A percentile compares a stretch with the other conserved stretches of the same genome.
Evolutionary conservation across 1,139 yeast genomes (phyloP).

Genomic region (Suhomyces guaymorum): DNA sequence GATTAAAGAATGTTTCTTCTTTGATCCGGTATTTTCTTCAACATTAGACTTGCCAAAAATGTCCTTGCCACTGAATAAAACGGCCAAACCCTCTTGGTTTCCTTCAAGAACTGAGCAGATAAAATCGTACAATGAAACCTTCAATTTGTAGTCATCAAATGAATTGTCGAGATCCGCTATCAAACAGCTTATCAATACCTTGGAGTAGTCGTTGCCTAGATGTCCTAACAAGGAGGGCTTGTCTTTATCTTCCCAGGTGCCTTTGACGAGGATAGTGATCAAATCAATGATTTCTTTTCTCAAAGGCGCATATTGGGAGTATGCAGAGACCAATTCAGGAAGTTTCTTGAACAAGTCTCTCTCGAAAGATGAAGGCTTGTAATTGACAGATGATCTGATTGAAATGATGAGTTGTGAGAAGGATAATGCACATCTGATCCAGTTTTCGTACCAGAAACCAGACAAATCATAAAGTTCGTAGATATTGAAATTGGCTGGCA

Average conservation of each 20-base stretch:
- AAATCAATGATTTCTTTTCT: slow-evolving; percentile 57
- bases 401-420: slow-evolving; percentile 50
- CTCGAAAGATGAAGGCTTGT: slow-evolving; percentile 67
- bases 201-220: slow-evolving; percentile 65
- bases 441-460: slow-evolving; percentile 43
- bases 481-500: slow-evolving; percentile 38
- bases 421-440: slow-evolving; percentile 45
- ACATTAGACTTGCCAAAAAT: slow-evolving; percentile 35
- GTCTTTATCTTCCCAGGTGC: slow-evolving; percentile 54
- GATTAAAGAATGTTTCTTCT: slow-evolving; percentile 46
- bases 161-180: slow-evolving; percentile 61
- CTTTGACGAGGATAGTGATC: slow-evolving; percentile 61
- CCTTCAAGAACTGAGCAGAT: slow-evolving; percentile 76
- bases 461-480: slow-evolving; percentile 46
- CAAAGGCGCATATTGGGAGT: slow-evolving; percentile 49
- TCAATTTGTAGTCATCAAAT: slow-evolving; percentile 56
- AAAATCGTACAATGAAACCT: slow-evolving; percentile 65
- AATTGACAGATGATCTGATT: slow-evolving; percentile 52
- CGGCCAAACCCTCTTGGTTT: slow-evolving; percentile 84
- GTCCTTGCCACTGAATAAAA: slow-evolving; percentile 73
- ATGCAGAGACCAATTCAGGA: slow-evolving; percentile 60
- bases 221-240: slow-evolving; percentile 83
- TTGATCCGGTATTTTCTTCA: slow-evolving; percentile 15
- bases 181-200: slow-evolving; percentile 57
- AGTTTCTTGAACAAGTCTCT: slow-evolving; percentile 55